Base-by-base conservation (phyloP, 805 yeast species). In the Cyberlindnera mycetangii region DNA sequence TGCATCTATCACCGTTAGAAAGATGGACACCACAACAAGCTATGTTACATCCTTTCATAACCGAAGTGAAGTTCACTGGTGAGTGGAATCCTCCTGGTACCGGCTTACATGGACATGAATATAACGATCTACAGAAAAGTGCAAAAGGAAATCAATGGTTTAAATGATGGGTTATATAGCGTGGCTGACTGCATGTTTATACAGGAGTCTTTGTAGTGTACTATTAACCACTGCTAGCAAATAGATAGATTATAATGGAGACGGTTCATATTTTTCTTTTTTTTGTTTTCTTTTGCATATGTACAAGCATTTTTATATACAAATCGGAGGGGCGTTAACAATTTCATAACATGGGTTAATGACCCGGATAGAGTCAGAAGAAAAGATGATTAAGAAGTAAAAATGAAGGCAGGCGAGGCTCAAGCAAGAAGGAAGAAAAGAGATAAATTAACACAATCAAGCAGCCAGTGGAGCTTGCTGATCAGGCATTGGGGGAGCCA, bases 21-120 rank as follows among this genome's bases (percentile, higher is more conserved):
- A 78, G 99, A 55, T 85, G 97, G 85, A 88, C 97, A 0, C 99
- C 99, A 11, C 96, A 89, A 54, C 97, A 93, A 63, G 99, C 98
- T 0, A 70, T 83, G 14, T 70, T 78, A 63, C 99, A 93, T 67
- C 97, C 98, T 0, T 93, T 93, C 63, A 79, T 93, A 16, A 85
- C 85, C 5, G 81, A 76, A 40, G 71, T 71, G 42, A 71, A 68
- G 44, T 82, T 78, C 56, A 62, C 63, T 10, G 84, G 81, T 5
- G 63, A 62, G 31, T 78, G 82, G 82, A 62, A 60, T 39, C 81
- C 82, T 15, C 80, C 80, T 3, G 74, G 74, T 16, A 51, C 63
- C 7, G 51, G 38, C 17, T 11, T 44, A 8, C 40, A 44, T 18
- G 12, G 17, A 17, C 22, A 21, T 4, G 44, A 39, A 7, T 40